Percentiles rank a stretch among this genome's conserved stretches.
Evolutionary conservation across 345 rosid genomes (phyloP).

Genomic region (Brassica incana): DNA sequence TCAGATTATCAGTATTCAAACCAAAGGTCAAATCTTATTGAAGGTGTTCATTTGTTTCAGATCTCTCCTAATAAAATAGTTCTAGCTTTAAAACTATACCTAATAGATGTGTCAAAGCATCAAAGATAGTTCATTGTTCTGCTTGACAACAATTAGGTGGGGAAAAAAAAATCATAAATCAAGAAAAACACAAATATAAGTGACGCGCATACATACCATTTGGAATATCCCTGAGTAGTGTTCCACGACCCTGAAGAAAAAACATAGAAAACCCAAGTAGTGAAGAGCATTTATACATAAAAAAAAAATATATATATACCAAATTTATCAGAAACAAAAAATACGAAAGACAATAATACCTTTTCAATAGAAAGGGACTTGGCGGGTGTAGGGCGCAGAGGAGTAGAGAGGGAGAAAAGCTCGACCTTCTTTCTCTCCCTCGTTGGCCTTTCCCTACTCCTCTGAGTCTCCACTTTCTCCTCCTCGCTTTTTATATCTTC

Average conservation of each 20-base stretch:
- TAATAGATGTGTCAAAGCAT: conserved; percentile 8
- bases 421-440: conserved; percentile 92
- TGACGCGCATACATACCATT: conserved; percentile 52
- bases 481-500: conserved; percentile 11
- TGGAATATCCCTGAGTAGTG: conserved; percentile 85
- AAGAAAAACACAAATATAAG: conserved; percentile 5
- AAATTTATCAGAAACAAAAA: not conserved
- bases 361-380: conserved; percentile 70
- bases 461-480: conserved; percentile 48
- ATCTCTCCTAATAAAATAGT: not conserved
- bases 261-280: conserved; percentile 6
- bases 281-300: not conserved
- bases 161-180: not conserved
- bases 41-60: not conserved
- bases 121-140: not conserved
- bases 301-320: not conserved
- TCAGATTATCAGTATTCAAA: not conserved
- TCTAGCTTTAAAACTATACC: not conserved
- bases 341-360: conserved; percentile 40
- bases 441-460: conserved; percentile 64
- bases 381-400: conserved; percentile 49
- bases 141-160: not conserved
- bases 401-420: conserved; percentile 71
- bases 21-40: not conserved
- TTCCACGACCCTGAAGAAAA: conserved; percentile 73